These are phyloP conservation scores for Pyrenophora graminea DNA, from an alignment of 2,329 filamentous ascomycete species.

Conservation along the genomic window DNA sequence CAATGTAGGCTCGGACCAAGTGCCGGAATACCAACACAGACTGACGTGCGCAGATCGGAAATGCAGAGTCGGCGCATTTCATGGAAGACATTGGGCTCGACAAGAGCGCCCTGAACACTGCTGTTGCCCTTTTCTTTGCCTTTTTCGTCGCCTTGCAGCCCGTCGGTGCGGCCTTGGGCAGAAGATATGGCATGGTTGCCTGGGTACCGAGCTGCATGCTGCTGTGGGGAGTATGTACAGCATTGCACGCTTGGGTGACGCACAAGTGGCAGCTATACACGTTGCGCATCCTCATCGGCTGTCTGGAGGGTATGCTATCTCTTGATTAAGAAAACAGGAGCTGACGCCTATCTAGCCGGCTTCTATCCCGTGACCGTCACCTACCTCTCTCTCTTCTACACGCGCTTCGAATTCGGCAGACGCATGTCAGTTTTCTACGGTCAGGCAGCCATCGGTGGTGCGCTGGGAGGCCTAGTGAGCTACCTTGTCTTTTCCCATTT, in stretches of 20 bases:
- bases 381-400: slow-evolving; percentile 64
- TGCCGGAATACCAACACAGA: not conserved
- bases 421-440: slow-evolving; percentile 62
- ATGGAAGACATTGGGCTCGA: slow-evolving; percentile 59
- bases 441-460: slow-evolving; percentile 60
- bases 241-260: slow-evolving; percentile 53
- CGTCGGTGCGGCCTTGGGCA: slow-evolving; percentile 60
- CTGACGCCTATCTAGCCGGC: slow-evolving; percentile 49
- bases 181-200: slow-evolving; percentile 59
- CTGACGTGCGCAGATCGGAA: slow-evolving; percentile 49
- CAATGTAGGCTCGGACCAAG: slow-evolving; percentile 41
- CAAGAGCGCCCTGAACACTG: slow-evolving; percentile 59
- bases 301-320: slow-evolving; percentile 48
- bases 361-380: slow-evolving; percentile 64
- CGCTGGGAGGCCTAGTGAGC: slow-evolving; percentile 60
- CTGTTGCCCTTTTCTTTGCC: slow-evolving; percentile 62
- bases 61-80: slow-evolving; percentile 63
- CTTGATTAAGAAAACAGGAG: slow-evolving; percentile 7
- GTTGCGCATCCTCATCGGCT: slow-evolving; percentile 53
- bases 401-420: slow-evolving; percentile 60
- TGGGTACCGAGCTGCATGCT: slow-evolving; percentile 65
- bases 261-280: slow-evolving; percentile 54
- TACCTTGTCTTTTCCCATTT: slow-evolving; percentile 55
- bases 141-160: slow-evolving; percentile 64
- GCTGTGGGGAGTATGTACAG: slow-evolving; percentile 57